Base-by-base conservation (phyloP, 495 filamentous ascomycete genomes). In the Penicillium antarcticum region DNA sequence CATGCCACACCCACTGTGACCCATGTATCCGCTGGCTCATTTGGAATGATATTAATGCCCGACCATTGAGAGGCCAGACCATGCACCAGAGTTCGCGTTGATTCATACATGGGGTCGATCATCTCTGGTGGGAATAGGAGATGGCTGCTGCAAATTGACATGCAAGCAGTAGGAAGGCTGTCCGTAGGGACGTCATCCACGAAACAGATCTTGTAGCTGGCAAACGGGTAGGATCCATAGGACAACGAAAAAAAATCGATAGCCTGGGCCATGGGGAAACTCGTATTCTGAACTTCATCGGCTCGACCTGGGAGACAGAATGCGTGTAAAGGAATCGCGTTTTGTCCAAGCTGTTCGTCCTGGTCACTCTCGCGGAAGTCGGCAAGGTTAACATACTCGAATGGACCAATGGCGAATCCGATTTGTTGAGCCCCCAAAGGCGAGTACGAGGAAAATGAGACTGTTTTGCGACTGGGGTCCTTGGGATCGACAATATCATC, bases 41-140 rank as follows among this genome's bases (percentile, higher is more conserved):
- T 84, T 2, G 94, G 86, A 39, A 94, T 83, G 38, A 99, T 85
- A 52, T 88, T 87, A 52, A 97, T 84, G 5, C 94, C 94, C 51
- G 90, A 85, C 87, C 92, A 99, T 62, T 99, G 94, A 52, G 80
- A 86, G n/a, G 95, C 89, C 21, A 97, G 71, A 16, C 89, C 84
- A 69, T 95, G 85, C 11, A 92, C 85, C 5, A 97, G 71, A 40
- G 74, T 80, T 33, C 91, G 81, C 7, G 87, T 95, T 4, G 85
- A 84, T 17, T 85, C 81, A 55, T 92, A 82, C 59, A 95, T 83
- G 1, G 83, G 81, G 55, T 97, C 91, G 48, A 92, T 84, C 38
- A 96, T 83, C 29, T 87, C 81, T 51, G 85, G 80, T 0, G 90
- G 86, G 60, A 88, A 95, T 2, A 99, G 81, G 0, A 99, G 77